Evolutionary conservation across 352 stramenopile genomes (phyloP).

Genomic region (Globisporangium sylvaticum): DNA sequence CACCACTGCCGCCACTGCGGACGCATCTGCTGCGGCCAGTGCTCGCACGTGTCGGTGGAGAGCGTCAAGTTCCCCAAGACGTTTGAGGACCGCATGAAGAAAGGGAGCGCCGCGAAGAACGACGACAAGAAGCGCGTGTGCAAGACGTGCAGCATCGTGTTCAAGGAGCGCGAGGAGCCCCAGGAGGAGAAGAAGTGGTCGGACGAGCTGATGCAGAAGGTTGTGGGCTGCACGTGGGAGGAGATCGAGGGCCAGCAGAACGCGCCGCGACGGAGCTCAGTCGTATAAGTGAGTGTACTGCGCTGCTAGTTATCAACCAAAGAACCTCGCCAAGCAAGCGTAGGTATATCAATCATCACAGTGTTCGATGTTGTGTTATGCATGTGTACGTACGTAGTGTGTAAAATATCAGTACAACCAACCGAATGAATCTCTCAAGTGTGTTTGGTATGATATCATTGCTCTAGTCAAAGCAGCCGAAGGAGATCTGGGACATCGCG

Average conservation of each 20-base stretch:
- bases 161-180: conserved; percentile 61
- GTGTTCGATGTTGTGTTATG: not conserved
- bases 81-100: conserved; percentile 36
- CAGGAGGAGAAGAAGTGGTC: conserved; percentile 48
- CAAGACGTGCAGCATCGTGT: conserved; percentile 70
- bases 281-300: conserved; percentile 10
- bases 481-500: conserved; percentile 72
- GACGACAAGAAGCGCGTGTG: conserved; percentile 65
- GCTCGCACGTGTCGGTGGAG: conserved; percentile 69
- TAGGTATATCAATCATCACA: not conserved
- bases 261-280: conserved; percentile 30
- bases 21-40: conserved; percentile 73
- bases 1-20: conserved; percentile 87
- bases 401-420: conserved; percentile 10
- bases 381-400: not conserved
- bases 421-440: not conserved
- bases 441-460: too few relatives aligned
- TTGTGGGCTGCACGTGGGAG: conserved; percentile 59
- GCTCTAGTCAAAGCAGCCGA: conserved; percentile 59
- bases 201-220: conserved; percentile 53
- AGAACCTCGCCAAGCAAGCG: not conserved
- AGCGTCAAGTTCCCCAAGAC: conserved; percentile 62
- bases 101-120: conserved; percentile 31
- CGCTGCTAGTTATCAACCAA: not conserved
- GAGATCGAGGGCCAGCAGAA: conserved; percentile 43